Evolutionary conservation across 2,329 filamentous ascomycete genomes (phyloP).

Genomic region (Zymoseptoria crescenta): DNA sequence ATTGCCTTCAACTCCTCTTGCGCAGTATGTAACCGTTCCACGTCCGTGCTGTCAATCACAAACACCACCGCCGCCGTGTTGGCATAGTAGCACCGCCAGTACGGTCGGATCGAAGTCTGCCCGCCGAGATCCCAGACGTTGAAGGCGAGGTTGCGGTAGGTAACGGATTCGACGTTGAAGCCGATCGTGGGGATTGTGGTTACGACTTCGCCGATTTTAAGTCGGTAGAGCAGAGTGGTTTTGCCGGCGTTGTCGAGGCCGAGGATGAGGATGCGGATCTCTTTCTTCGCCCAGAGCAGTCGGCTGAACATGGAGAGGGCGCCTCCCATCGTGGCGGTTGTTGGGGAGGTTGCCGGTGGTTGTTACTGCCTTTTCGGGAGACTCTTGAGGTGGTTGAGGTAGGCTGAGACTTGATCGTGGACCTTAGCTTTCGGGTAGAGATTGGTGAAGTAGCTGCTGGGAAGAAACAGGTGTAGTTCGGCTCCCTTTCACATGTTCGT

Average conservation of each 20-base stretch:
- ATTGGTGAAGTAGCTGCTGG: not conserved
- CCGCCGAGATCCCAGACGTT: slow-evolving; percentile 98
- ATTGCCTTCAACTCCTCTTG: slow-evolving; percentile 89
- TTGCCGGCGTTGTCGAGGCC: slow-evolving; percentile 93
- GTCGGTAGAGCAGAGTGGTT: slow-evolving; percentile 88
- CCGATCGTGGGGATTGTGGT: slow-evolving; percentile 98
- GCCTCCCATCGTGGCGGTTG: slow-evolving; percentile 43
- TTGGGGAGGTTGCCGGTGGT: slow-evolving; percentile 3
- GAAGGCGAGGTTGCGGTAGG: slow-evolving; percentile 97
- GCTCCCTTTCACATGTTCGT: not conserved
- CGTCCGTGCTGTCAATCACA: slow-evolving; percentile 96
- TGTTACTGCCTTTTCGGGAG: not conserved
- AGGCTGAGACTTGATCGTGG: not conserved
- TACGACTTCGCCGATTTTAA: slow-evolving; percentile 96
- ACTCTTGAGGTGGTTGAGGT: not conserved
- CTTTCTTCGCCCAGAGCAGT: slow-evolving; percentile 86
- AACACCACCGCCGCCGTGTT: slow-evolving; percentile 98
- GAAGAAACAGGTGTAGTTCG: not conserved
- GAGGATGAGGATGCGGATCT: slow-evolving; percentile 74
- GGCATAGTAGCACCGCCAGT: slow-evolving; percentile 99
- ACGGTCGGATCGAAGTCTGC: slow-evolving; percentile 96
- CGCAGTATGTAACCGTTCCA: slow-evolving; percentile 86
- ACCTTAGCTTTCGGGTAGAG: not conserved
- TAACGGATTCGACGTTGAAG: slow-evolving; percentile 98
- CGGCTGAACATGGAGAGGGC: slow-evolving; percentile 55